Evolutionary conservation across 164 flowering plant genomes (phyloP).

Genomic region (Tinospora cordifolia): DNA sequence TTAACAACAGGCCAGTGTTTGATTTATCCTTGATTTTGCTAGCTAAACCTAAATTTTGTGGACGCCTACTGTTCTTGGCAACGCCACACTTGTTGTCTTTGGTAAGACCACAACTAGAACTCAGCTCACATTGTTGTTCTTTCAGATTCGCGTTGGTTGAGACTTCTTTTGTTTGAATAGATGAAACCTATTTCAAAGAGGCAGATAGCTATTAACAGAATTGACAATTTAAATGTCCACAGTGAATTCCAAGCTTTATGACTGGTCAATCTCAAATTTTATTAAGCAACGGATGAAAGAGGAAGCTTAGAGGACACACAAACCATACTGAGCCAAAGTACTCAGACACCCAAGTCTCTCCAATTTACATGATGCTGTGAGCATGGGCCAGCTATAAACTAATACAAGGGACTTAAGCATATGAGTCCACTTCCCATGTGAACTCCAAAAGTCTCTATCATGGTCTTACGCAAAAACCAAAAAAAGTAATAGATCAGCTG

Average conservation of each 20-base stretch:
- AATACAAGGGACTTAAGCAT: too few relatives aligned
- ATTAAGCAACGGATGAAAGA: neutral
- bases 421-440: too few relatives aligned
- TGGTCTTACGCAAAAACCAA: too few relatives aligned
- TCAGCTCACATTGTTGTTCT: conserved; percentile 12
- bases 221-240: neutral
- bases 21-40: conserved; percentile 19
- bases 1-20: conserved; percentile 18
- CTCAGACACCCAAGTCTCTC: too few relatives aligned
- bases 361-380: too few relatives aligned
- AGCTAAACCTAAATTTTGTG: conserved; percentile 12
- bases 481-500: too few relatives aligned
- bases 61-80: conserved; percentile 7
- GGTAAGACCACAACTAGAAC: neutral
- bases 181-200: conserved; percentile 10
- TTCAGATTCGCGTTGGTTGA: conserved; percentile 15
- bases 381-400: too few relatives aligned
- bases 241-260: neutral
- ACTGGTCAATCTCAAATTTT: neutral
- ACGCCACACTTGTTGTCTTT: neutral
- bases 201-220: neutral
- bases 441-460: too few relatives aligned
- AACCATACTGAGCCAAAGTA: too few relatives aligned
- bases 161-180: conserved; percentile 12
- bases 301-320: too few relatives aligned